Evolutionary conservation across 1,284 basidiomycete species (phyloP).

Genomic region (Cyathus pygmaeus): DNA sequence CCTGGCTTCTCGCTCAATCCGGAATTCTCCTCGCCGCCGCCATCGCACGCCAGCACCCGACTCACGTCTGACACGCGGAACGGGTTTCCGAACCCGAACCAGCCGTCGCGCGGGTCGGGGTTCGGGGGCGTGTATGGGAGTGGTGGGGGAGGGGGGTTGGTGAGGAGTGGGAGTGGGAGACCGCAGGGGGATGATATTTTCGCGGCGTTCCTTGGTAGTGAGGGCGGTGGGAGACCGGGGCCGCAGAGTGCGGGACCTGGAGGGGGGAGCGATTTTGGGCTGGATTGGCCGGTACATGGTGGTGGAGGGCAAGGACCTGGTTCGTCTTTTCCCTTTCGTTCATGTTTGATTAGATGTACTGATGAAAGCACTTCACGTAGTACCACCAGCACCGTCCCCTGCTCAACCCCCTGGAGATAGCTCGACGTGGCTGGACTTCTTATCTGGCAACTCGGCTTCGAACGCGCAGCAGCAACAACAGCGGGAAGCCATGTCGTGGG

Average conservation of each 20-base stretch:
- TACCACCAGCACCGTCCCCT: constrained; percentile 9
- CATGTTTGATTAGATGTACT: constrained; percentile 10
- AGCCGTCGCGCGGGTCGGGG: not conserved
- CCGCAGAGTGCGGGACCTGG: constrained; percentile 5
- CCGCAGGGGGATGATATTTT: constrained; percentile 30
- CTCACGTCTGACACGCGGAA: not conserved
- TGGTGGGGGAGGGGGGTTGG: too few species aligned
- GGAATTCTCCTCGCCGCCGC: constrained; percentile 20
- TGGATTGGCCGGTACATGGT: constrained; percentile 47
- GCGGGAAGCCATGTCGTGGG: not conserved
- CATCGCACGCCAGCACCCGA: not conserved
- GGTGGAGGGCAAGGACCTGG: constrained; percentile 8
- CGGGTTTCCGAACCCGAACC: not conserved
- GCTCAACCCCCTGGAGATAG: constrained; percentile 7
- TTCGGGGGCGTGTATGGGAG: not conserved
- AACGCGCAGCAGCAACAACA: too few species aligned
- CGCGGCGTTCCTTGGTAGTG: constrained; percentile 40
- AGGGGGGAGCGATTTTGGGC: constrained; percentile 20
- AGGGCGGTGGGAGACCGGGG: constrained; percentile 34
- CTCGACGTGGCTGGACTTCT: constrained; percentile 27
- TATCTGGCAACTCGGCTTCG: constrained; percentile 14
- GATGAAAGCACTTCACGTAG: constrained; percentile 10
- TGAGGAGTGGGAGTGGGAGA: not conserved
- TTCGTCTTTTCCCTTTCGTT: not conserved
- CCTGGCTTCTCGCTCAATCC: constrained; percentile 19